Evolutionary conservation across 2,329 filamentous ascomycete genomes (phyloP).

Genomic region (Torrubiella hemipterigena): DNA sequence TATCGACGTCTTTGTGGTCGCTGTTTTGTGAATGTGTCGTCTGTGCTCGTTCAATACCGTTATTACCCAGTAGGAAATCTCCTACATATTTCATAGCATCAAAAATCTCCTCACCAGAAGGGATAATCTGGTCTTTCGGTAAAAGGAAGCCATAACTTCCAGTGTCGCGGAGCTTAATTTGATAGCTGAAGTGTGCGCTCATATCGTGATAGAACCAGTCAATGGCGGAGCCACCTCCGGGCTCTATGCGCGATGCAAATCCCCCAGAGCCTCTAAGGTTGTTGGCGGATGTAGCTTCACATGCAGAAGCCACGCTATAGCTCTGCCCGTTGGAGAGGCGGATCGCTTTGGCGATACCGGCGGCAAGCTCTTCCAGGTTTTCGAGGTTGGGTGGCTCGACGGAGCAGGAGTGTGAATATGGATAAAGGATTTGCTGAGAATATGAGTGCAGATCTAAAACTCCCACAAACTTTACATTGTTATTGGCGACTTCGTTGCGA

Average conservation of each 20-base stretch:
- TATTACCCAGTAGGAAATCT: slow-evolving; percentile 62
- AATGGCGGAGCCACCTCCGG: slow-evolving; percentile 71
- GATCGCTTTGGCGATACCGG: slow-evolving; percentile 82
- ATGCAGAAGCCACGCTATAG: slow-evolving; percentile 73
- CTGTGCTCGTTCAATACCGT: slow-evolving; percentile 51
- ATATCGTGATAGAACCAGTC: slow-evolving; percentile 95
- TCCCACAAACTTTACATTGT: slow-evolving; percentile 67
- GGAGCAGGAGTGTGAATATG: slow-evolving; percentile 76
- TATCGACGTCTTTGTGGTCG: slow-evolving; percentile 12
- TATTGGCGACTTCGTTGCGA: slow-evolving; percentile 58
- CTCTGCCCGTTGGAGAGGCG: slow-evolving; percentile 64
- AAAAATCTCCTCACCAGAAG: slow-evolving; percentile 79
- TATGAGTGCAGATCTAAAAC: slow-evolving; percentile 90
- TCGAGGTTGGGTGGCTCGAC: slow-evolving; percentile 73
- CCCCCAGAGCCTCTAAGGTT: slow-evolving; percentile 12
- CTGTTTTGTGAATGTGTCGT: no score
- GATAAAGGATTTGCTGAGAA: slow-evolving; percentile 87
- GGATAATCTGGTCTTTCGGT: slow-evolving; percentile 75
- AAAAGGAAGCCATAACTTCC: slow-evolving; percentile 91
- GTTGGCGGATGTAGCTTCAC: slow-evolving; percentile 57
- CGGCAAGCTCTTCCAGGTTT: slow-evolving; percentile 80
- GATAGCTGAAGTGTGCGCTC: slow-evolving; percentile 72
- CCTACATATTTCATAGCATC: slow-evolving; percentile 76
- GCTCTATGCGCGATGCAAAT: slow-evolving; percentile 44
- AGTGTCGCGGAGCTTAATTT: slow-evolving; percentile 86